Evolutionary conservation across 1,284 basidiomycete species (phyloP), one percentile per base, ranked within the genome.

Genomic region (Tremellales sp.): DNA sequence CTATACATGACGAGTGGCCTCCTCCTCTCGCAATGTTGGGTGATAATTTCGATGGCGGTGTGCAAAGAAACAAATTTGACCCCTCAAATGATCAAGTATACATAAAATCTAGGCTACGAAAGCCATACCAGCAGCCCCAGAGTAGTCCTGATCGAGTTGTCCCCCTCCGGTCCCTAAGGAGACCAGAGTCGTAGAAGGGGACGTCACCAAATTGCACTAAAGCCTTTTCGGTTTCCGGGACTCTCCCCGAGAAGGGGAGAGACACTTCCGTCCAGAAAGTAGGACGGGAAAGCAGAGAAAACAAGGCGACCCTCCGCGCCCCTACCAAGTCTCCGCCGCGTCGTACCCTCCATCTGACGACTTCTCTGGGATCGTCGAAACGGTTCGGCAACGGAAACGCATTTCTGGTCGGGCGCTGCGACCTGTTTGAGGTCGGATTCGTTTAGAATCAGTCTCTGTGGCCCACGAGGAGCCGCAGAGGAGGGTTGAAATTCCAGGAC

Each of bases 71-170:
- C n/a, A n/a, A n/a, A n/a, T n/a, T n/a, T n/a, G n/a, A n/a, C n/a
- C n/a, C n/a, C n/a, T n/a, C n/a, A n/a, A n/a, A n/a, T n/a, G n/a
- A n/a, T n/a, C n/a, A n/a, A n/a, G n/a, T n/a, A 27, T 32, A 24
- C 47, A 35, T 64, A 60, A 68, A 66, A 72, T 72, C 71, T 73
- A 73, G 70, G 71, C 71, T 53, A 56, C 26, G 40, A 50, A 51
- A 55, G 68, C 61, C 63, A 66, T 67, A 40, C 39, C 56, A 60
- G 66, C 70, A 73, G 69, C 56, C 68, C 67, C 71, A 73, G 71
- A 73, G 70, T 72, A 73, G 71, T 73, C 71, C 71, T 73, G 71
- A 73, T 73, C 69, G 71, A 72, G 71, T 73, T 73, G 66, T 70
- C 68, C 54, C 56, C 57, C 53, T 46, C 50, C 36, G 25, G 43